Base-by-base conservation (phyloP, 495 filamentous ascomycete genomes). In the Aspergillus biplanus region DNA sequence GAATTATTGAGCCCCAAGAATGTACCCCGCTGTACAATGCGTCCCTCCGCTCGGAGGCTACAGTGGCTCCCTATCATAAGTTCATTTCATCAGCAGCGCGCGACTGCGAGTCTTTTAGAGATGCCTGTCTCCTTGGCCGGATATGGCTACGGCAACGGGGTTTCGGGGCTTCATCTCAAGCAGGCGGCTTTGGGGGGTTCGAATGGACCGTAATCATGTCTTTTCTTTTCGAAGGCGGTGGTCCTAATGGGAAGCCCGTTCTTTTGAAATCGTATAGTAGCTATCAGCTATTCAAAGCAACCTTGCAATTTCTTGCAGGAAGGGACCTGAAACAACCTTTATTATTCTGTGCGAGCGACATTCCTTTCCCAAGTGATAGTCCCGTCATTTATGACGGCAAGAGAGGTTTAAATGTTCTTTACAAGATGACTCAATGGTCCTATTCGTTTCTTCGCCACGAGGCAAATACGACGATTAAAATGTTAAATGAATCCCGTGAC, bases 251-350 rank as follows among this genome's bases (percentile, higher is more conserved):
- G 5, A 83, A 86, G 56, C 81, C 88, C 4, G 70, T 92, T 27
- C 80, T 99, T 3, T 88, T 92, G 31, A 76, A 86, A 15, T 90
- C 91, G 7, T 90, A 96, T 66, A 96, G 89, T 75, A 90, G 89
- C 77, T 95, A 95, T 49, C 94, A 99, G 73, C 85, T 98, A 61
- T 97, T 99, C 81, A 98, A 96, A 72, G 93, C 89, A 1, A 87
- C 87, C 6, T 69, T 99, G 48, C 92, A 97, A 73, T 96, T 92
- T 69, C 75, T 99, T 16, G 85, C 91, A 8, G 80, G 82, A 6
- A 87, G 81, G 32, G 87, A 97, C 69, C 71, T 98, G 35, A 85
- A 80, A 44, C 86, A 86, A 42, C 87, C 91, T 3, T 75, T 90
- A 33, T 56, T 87, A 9, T 81, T 92, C 34, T 77, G 73, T 52